Conservation (phyloP, 441 rosid genomes). For the Pelargonium australe region DNA sequence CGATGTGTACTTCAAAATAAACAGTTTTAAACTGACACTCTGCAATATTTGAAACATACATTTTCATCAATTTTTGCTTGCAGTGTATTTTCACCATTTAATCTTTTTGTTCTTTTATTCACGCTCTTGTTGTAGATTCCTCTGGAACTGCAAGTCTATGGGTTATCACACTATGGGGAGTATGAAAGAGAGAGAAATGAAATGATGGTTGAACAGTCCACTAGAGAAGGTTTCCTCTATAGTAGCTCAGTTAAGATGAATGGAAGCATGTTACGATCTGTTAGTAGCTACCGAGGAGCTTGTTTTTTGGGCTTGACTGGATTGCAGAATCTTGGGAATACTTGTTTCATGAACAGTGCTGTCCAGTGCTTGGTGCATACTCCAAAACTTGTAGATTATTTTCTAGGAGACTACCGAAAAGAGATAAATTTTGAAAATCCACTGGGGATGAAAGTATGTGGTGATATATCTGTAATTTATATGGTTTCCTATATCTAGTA, state of each 20-base stretch:
- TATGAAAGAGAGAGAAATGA: conserved; percentile 59
- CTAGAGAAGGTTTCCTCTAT: conserved; percentile 25
- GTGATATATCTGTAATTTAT: conserved; percentile 19
- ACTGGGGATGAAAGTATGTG: conserved; percentile 63
- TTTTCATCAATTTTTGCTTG: conserved; percentile 10
- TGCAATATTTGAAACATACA: background rate
- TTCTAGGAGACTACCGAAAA: conserved; percentile 59
- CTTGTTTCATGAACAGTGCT: conserved; percentile 78
- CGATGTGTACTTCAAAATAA: background rate
- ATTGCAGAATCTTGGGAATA: conserved; percentile 74
- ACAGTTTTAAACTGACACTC: no score
- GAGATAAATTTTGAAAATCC: conserved; percentile 69
- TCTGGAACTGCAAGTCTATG: conserved; percentile 68
- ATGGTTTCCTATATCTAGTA: conserved; percentile 4
- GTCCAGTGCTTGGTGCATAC: conserved; percentile 77
- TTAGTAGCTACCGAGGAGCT: conserved; percentile 54
- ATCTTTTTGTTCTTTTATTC: conserved; percentile 1
- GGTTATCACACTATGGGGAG: conserved; percentile 61
- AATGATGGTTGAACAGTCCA: conserved; percentile 30
- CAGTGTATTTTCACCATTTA: conserved; percentile 4
- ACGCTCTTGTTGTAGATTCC: conserved; percentile 40
- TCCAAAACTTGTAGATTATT: conserved; percentile 69
- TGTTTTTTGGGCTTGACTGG: conserved; percentile 71
- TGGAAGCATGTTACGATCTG: conserved; percentile 37
- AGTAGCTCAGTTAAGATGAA: conserved; percentile 31